phyloP scores from a whole-genome alignment of 345 rosid genomes.

The Linum trigynum region DNA sequence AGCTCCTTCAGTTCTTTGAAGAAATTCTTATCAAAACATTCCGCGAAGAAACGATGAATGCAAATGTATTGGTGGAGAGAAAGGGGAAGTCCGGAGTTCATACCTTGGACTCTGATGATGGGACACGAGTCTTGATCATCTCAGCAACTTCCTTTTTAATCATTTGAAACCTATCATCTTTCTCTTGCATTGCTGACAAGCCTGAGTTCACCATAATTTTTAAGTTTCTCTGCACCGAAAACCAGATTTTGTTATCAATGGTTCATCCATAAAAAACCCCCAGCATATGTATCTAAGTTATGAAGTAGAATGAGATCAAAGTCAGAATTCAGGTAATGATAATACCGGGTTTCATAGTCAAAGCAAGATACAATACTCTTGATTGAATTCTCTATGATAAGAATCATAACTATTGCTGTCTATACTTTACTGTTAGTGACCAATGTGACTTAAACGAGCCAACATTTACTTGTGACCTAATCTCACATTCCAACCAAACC shows the following conservation, averaged over 20 bases:
- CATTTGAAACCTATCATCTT: conserved; percentile 66
- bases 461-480: background rate
- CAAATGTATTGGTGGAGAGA: background rate
- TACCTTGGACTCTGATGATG: conserved; percentile 60
- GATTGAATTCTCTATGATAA: background rate
- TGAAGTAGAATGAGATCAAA: background rate
- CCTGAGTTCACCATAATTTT: conserved; percentile 65
- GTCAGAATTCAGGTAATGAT: background rate
- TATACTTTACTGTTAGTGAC: background rate
- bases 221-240: conserved; percentile 67
- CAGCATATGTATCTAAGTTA: background rate
- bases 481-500: background rate
- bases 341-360: background rate
- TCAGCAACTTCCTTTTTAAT: conserved; percentile 73
- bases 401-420: background rate
- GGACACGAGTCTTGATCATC: conserved; percentile 51
- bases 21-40: too few species aligned
- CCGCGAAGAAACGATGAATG: background rate
- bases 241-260: conserved; percentile 2
- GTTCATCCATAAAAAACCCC: background rate
- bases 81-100: conserved; percentile 3
- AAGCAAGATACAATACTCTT: background rate
- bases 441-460: background rate
- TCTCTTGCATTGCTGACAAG: conserved; percentile 67
- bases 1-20: background rate